Percentiles rank a stretch among this genome's conserved stretches.
These are phyloP conservation scores for Kregervanrija pseudodelftensis DNA, from an alignment of 805 yeast species.

Conservation along the genomic window DNA sequence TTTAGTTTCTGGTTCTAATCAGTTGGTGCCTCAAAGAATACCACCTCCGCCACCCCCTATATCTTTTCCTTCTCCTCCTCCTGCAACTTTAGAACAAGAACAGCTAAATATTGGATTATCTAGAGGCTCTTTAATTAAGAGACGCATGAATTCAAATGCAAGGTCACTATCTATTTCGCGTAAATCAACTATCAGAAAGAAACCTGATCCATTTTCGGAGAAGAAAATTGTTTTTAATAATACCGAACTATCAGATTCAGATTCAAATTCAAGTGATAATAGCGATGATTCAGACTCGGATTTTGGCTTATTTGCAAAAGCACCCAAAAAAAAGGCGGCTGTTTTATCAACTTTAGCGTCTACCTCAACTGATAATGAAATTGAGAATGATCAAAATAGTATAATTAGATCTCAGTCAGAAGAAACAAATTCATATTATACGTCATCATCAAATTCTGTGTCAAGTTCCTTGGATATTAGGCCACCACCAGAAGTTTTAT, in stretches of 20 bases:
- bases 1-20: constrained; percentile 24
- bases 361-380: too few relatives aligned
- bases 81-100: constrained; percentile 3
- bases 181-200: constrained; percentile 7
- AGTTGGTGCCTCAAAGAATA: constrained; percentile 8
- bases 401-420: not conserved
- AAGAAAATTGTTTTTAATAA: constrained; percentile 67
- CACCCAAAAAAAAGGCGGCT: constrained; percentile 17
- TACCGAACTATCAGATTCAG: constrained; percentile 47
- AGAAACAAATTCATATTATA: constrained; percentile 3
- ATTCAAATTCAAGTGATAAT: constrained; percentile 15
- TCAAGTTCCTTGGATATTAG: constrained; percentile 53
- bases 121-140: too few relatives aligned
- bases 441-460: constrained; percentile 13
- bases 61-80: constrained; percentile 8
- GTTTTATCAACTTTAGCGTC: too few relatives aligned
- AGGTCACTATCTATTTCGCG: not conserved
- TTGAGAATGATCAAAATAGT: not conserved
- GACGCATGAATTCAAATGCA: not conserved
- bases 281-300: constrained; percentile 33
- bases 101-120: too few relatives aligned
- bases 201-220: constrained; percentile 54
- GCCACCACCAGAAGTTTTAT: constrained; percentile 92
- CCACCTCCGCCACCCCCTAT: constrained; percentile 29
- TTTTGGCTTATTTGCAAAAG: constrained; percentile 56